Percentiles rank a stretch among this genome's conserved stretches.
Evolutionary conservation across 2,329 filamentous ascomycete species (phyloP).

Genomic region (Colletotrichum ledebouriae): DNA sequence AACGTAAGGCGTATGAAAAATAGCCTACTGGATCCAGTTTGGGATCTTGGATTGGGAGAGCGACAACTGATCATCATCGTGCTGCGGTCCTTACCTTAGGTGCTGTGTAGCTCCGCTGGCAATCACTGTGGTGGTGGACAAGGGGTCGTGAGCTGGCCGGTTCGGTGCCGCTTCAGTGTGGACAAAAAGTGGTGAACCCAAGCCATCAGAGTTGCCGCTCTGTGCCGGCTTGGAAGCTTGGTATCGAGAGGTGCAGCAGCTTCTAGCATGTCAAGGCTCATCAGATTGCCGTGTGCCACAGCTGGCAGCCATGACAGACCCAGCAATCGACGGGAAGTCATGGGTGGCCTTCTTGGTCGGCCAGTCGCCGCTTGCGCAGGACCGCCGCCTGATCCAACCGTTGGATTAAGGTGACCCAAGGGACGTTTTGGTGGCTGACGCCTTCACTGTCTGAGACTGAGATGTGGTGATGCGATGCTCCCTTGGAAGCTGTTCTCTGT

Average conservation of each 20-base stretch:
- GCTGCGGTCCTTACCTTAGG: not conserved
- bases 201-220: conserved; percentile 27
- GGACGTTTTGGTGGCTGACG: conserved; percentile 3
- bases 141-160: conserved; percentile 3
- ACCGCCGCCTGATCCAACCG: not conserved
- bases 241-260: conserved; percentile 10
- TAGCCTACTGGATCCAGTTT: conserved; percentile 22
- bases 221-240: conserved; percentile 32
- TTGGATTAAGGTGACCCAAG: conserved; percentile 21
- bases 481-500: not conserved
- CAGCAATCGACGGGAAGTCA: too few relatives aligned
- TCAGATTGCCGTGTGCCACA: conserved; percentile 4
- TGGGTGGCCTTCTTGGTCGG: not conserved
- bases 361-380: too few relatives aligned
- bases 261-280: not conserved
- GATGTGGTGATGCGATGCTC: not conserved
- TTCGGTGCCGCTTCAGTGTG: not conserved
- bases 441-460: conserved; percentile 11
- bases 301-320: not conserved
- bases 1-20: conserved; percentile 16
- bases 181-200: conserved; percentile 23
- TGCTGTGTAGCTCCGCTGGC: not conserved
- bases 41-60: conserved; percentile 6
- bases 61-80: not conserved
- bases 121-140: not conserved